Percentiles rank a stretch among this genome's conserved stretches.
Evolutionary conservation across 1,284 basidiomycete species (phyloP).

Genomic region (Marasmius fiardii): DNA sequence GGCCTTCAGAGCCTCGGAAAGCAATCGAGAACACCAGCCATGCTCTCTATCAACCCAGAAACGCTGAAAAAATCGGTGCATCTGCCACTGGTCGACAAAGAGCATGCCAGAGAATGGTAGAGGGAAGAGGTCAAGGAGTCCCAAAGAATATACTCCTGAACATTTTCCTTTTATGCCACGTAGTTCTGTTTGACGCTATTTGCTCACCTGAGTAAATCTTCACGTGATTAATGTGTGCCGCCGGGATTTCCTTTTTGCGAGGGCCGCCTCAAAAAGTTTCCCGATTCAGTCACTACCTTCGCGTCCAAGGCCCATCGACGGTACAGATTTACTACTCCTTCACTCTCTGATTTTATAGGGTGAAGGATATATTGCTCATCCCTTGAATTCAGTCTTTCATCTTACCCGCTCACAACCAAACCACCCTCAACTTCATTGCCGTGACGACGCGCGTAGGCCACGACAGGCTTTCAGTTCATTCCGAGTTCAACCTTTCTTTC

Average conservation of each 20-base stretch:
- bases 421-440: constrained; percentile 18
- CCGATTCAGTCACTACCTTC: too few relatives aligned
- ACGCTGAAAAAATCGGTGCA: too few relatives aligned
- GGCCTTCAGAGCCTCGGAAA: too few relatives aligned
- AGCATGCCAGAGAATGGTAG: neutral
- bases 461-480: constrained; percentile 11
- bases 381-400: too few relatives aligned
- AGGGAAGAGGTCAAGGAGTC: constrained; percentile 1
- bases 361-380: too few relatives aligned
- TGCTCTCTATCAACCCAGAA: neutral
- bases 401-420: too few relatives aligned
- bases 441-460: constrained; percentile 27
- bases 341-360: too few relatives aligned
- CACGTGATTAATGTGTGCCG: neutral
- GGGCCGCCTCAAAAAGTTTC: too few relatives aligned
- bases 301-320: too few relatives aligned
- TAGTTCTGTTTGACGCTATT: neutral
- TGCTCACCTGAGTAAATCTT: neutral
- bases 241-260: too few relatives aligned
- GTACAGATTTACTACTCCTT: too few relatives aligned
- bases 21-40: neutral
- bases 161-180: neutral
- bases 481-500: constrained; percentile 15
- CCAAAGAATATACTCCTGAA: neutral
- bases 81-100: neutral